Base-by-base conservation (phyloP, 108 stramenopile genomes). In the Nitzschia sp. region DNA sequence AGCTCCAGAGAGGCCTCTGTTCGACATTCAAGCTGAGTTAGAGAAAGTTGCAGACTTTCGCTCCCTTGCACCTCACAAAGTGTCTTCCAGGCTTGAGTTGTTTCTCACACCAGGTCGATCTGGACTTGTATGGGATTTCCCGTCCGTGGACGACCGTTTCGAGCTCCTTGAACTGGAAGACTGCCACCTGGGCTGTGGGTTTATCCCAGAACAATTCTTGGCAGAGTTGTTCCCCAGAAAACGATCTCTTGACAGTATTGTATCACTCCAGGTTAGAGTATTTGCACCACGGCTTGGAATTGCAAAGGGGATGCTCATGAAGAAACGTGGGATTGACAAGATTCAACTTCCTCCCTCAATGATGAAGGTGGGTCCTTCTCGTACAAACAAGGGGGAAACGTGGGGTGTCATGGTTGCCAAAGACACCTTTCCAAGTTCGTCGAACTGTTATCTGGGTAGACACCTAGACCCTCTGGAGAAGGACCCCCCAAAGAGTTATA, bases 281-380 rank as follows among this genome's bases (percentile, higher is more conserved):
- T 65, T 65, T 37, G 51, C 51, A 1, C 63, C 63, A n/a, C 11
- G 34, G 6, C 51, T 65, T 34, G 63, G 63, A 10, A 21, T 65
- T 38, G 50, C 51, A 1, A 65, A 65, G 20, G 63, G 63, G 3
- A 52, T 52, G 51, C n/a, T 65, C 25, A 39, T 38, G 24, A n/a
- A 8, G 51, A 65, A 65, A 26, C 25, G 14, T 2, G 63, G 50
- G 1, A 65, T 51, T 21, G 37, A 51, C 63, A 53, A 53, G 21
- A 65, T 65, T n/a, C 51, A 65, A 53, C 7, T 65, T 2, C 63
- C 63, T 38, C 51, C 51, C 11, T 65, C 63, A 3, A 65, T 65
- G 63, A 65, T 65, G 7, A 65, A 65, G 41, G 63, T 65, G 3
- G 50, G 53, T 7, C 54, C 66, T 3, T 67, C 55, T 17, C 61